Evolutionary conservation across 495 filamentous ascomycete genomes (phyloP), one percentile per base, ranked within the genome.

Genomic region (Penicillium alfredii): DNA sequence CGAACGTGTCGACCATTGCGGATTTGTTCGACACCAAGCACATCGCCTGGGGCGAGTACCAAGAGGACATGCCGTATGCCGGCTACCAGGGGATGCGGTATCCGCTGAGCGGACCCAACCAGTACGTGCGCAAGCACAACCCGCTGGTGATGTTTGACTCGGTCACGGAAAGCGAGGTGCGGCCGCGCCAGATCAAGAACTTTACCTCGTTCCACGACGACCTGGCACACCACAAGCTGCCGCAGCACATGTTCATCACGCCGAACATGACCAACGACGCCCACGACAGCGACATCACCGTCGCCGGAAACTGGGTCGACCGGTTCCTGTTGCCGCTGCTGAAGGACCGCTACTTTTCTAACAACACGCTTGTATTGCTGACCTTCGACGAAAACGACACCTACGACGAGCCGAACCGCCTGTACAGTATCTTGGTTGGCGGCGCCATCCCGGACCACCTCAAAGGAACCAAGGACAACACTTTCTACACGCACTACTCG

Each of bases 91-190:
- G 76, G 18, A 67, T 57, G 35, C 76, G 72, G 35, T 71, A 69
- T 28, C 60, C 62, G 14, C 33, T 60, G 42, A 65, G 62, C 12
- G 64, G 66, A 16, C 59, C 63, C 16, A 77, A 82, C 40, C 69
- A 76, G 53, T 88, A 88, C 48, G 80, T 86, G n/a, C 74, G 84
- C 28, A 88, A 87, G 64, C 84, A 87, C 64, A 82, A 84, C 58
- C 81, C 81, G 0, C 54, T 78, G 9, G 56, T 83, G 16, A 60
- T 74, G 37, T 81, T 69, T 41, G 72, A 82, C 53, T 72, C 69
- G 12, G 71, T 82, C 34, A 68, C 75, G 26, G 57, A 63, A 31
- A 68, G 74, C 34, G 52, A 57, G 6, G 66, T 73, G 9, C 73
- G 81, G 8, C 58, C 77, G 1, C 65, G 70, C 11, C 66, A 73